Percentiles rank a stretch among this genome's conserved stretches.
Conservation (phyloP, 129 eudicot genomes). For the Flaveria sonorensis region DNA sequence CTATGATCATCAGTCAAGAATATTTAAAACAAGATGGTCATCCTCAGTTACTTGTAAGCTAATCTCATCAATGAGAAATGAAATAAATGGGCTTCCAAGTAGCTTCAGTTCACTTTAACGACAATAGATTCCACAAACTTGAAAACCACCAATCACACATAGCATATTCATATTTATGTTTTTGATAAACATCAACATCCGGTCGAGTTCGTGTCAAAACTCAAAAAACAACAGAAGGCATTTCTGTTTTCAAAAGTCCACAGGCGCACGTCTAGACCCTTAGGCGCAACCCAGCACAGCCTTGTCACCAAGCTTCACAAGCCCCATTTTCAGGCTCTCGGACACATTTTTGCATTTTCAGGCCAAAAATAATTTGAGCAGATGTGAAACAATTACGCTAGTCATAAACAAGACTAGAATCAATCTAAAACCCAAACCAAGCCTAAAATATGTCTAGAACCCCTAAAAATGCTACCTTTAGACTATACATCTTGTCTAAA, state of each 20-base stretch:
- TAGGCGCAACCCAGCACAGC: too few relatives aligned
- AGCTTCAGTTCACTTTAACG: background rate
- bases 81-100: background rate
- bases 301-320: too few relatives aligned
- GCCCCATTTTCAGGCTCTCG: too few relatives aligned
- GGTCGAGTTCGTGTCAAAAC: background rate
- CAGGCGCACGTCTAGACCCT: too few relatives aligned
- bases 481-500: too few relatives aligned
- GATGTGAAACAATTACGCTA: too few relatives aligned
- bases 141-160: conserved; percentile 8
- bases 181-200: background rate
- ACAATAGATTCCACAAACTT: background rate
- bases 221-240: background rate
- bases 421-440: too few relatives aligned
- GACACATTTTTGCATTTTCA: too few relatives aligned
- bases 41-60: background rate
- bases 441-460: too few relatives aligned
- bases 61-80: background rate
- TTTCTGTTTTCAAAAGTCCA: background rate
- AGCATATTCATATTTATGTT: background rate
- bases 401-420: too few relatives aligned
- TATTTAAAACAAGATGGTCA: background rate
- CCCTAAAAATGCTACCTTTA: too few relatives aligned
- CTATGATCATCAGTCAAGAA: background rate
- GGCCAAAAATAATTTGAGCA: too few relatives aligned